phyloP scores from a whole-genome alignment of 2,329 filamentous ascomycete genomes.

The Neopestalotiopsis clavispora region DNA sequence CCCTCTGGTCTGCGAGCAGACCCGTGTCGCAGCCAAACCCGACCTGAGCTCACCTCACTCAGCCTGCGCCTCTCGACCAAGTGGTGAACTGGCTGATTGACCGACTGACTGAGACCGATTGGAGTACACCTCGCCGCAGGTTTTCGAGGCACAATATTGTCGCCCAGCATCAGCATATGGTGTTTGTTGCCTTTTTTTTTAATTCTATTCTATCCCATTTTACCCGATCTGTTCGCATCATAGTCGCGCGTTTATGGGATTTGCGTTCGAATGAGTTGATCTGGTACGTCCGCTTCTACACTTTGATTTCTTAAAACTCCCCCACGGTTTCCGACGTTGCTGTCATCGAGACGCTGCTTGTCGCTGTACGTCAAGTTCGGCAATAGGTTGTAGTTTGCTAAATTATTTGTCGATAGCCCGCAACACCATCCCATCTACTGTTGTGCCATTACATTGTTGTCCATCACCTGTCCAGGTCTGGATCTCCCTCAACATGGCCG shows the following conservation, averaged over 20 bases:
- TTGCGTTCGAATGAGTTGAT: constrained; percentile 32
- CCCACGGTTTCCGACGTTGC: constrained; percentile 19
- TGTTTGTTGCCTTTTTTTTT: neutral
- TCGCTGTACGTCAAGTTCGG: constrained; percentile 3
- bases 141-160: constrained; percentile 13
- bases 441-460: neutral
- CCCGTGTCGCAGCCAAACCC: neutral
- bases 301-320: constrained; percentile 18
- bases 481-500: constrained; percentile 45
- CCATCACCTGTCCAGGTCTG: neutral
- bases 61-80: neutral
- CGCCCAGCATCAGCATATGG: constrained; percentile 15
- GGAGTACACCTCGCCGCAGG: neutral
- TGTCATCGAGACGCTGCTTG: constrained; percentile 22
- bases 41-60: neutral
- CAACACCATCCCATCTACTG: neutral
- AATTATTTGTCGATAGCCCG: constrained; percentile 9
- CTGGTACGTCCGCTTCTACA: constrained; percentile 24
- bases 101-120: neutral
- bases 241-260: constrained; percentile 21
- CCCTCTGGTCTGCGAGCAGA: neutral
- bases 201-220: neutral
- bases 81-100: neutral
- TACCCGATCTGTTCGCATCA: neutral
- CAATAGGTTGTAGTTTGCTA: constrained; percentile 2